Percentiles rank a stretch among this genome's conserved stretches.
phyloP scores from a whole-genome alignment of 192 early-diverging fungal genomes.

The Coemansia sp. region DNA sequence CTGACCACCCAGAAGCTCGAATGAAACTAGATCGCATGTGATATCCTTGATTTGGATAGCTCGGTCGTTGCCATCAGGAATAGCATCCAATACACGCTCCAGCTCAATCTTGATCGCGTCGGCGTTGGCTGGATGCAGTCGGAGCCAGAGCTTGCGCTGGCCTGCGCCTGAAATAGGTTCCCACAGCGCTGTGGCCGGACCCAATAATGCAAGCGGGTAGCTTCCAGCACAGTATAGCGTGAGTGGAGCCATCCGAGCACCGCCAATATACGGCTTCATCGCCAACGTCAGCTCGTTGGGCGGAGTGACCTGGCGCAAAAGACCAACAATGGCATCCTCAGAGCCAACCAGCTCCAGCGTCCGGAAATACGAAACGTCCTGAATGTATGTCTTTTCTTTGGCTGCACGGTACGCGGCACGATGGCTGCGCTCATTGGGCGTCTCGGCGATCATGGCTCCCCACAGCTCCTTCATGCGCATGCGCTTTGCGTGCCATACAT shows the following conservation, averaged over 20 bases:
- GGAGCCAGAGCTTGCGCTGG: conserved; percentile 66
- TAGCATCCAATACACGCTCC: background rate
- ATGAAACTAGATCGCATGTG: conserved; percentile 61
- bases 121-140: conserved; percentile 72
- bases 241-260: conserved; percentile 27
- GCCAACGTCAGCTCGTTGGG: conserved; percentile 22
- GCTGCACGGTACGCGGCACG: conserved; percentile 72
- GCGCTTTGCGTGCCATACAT: conserved; percentile 97
- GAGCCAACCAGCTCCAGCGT: conserved; percentile 71
- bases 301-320: conserved; percentile 62
- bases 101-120: conserved; percentile 49
- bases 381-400: conserved; percentile 69
- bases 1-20: conserved; percentile 81
- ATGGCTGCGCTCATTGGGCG: conserved; percentile 83
- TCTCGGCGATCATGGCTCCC: conserved; percentile 66
- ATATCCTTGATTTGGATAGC: conserved; percentile 47
- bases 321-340: conserved; percentile 39
- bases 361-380: conserved; percentile 81
- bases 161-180: conserved; percentile 42
- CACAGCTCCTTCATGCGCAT: conserved; percentile 90
- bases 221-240: conserved; percentile 32
- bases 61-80: background rate
- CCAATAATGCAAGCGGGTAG: conserved; percentile 55
- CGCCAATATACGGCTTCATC: conserved; percentile 9
- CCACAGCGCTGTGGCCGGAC: conserved; percentile 80